Conservation (phyloP, 2,329 filamentous ascomycete genomes). For the Alternaria sp. region DNA sequence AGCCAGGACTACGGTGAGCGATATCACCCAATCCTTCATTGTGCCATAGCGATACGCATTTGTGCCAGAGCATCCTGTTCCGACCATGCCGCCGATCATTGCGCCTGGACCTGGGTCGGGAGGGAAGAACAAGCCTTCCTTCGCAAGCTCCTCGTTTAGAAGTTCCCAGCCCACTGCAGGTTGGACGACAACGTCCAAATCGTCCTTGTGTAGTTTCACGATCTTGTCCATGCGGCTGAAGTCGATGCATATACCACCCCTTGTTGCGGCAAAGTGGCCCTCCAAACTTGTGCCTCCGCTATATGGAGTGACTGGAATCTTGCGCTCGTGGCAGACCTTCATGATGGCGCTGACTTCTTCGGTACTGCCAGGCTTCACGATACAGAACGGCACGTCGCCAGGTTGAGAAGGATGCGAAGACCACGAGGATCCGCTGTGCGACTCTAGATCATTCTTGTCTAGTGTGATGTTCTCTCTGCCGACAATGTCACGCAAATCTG, state of each 20-base stretch:
- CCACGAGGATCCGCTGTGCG: constrained; percentile 70
- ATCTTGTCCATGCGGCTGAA: constrained; percentile 87
- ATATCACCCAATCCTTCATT: constrained; percentile 93
- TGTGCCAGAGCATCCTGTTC: constrained; percentile 79
- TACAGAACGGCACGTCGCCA: constrained; percentile 61
- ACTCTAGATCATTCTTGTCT: constrained; percentile 60
- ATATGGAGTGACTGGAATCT: constrained; percentile 86
- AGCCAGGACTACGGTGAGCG: constrained; percentile 85
- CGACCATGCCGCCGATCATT: constrained; percentile 90
- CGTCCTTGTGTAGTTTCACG: constrained; percentile 74
- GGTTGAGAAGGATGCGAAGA: constrained; percentile 60
- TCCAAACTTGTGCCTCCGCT: constrained; percentile 89
- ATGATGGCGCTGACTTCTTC: constrained; percentile 87
- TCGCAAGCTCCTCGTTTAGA: constrained; percentile 79
- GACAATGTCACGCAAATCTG: constrained; percentile 67
- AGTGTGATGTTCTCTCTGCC: constrained; percentile 71
- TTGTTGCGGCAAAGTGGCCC: constrained; percentile 84
- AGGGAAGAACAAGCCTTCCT: constrained; percentile 83
- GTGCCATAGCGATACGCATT: constrained; percentile 94
- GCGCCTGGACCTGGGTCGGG: constrained; percentile 90
- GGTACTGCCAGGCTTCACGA: constrained; percentile 79
- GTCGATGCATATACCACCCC: constrained; percentile 85
- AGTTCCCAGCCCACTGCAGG: constrained; percentile 84
- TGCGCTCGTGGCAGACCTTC: constrained; percentile 82
- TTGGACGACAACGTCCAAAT: constrained; percentile 66